Conservation (phyloP, 1,284 basidiomycete genomes). For the Tausonia pullulans region DNA sequence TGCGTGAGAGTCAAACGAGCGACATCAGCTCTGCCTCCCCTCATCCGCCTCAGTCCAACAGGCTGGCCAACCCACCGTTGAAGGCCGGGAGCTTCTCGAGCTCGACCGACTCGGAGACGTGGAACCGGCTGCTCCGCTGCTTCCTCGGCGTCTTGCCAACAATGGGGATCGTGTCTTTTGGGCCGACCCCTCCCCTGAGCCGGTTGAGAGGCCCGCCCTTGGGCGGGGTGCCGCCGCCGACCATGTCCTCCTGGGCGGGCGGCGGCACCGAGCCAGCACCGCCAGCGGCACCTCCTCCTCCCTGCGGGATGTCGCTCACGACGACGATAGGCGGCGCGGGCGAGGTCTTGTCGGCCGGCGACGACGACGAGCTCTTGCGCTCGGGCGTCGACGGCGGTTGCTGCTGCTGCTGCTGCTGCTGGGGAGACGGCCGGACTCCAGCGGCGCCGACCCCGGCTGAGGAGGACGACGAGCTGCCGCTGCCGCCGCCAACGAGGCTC, state of each 20-base stretch:
- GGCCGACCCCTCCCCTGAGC: constrained; percentile 27
- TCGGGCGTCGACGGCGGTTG: constrained; percentile 10
- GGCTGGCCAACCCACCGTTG: constrained; percentile 49
- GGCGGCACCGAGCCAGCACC: constrained; percentile 15
- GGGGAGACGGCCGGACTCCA: not conserved
- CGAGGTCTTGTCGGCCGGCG: constrained; percentile 33
- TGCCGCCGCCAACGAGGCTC: not conserved
- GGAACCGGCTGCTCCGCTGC: constrained; percentile 89
- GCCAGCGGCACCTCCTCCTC: not conserved
- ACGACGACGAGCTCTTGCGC: constrained; percentile 49
- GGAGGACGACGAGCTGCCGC: constrained; percentile 1
- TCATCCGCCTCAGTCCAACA: not conserved
- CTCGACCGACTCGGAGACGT: constrained; percentile 91
- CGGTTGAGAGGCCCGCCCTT: constrained; percentile 37
- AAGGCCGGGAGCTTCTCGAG: constrained; percentile 93
- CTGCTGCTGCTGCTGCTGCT: constrained; percentile 32
- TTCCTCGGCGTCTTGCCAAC: constrained; percentile 90
- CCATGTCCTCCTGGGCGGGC: no score
- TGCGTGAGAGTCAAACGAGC: not conserved
- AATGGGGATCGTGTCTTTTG: constrained; percentile 90
- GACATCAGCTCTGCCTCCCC: not conserved
- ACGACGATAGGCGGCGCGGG: constrained; percentile 75
- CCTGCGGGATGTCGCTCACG: constrained; percentile 55
- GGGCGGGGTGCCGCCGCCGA: constrained; percentile 29
- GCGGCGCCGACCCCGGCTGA: not conserved